These are phyloP conservation scores for Aspergillus tamarii DNA, from an alignment of 2,329 filamentous ascomycete genomes.

Conservation along the genomic window DNA sequence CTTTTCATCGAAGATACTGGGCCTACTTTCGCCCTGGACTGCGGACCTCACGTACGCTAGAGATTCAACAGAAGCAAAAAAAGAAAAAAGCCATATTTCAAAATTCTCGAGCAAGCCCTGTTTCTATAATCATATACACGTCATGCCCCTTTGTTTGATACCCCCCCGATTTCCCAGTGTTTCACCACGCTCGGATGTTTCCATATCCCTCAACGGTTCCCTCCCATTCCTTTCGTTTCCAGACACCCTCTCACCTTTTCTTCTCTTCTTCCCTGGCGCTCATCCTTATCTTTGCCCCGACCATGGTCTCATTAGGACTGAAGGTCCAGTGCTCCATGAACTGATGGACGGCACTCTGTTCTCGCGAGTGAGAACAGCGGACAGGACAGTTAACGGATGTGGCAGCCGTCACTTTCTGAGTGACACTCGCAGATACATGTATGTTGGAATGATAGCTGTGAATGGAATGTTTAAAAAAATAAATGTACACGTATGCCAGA, in stretches of 20 bases:
- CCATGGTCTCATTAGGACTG: not conserved
- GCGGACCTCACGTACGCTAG: constrained; percentile 24
- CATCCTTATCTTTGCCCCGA: constrained; percentile 22
- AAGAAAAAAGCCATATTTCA: constrained; percentile 19
- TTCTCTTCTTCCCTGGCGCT: constrained; percentile 33
- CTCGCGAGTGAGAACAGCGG: not conserved
- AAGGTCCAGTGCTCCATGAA: not conserved
- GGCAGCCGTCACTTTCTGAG: constrained; percentile 38
- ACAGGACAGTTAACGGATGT: constrained; percentile 26
- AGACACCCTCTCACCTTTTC: constrained; percentile 5
- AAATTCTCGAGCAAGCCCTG: not conserved
- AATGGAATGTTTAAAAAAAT: constrained; percentile 8
- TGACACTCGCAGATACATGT: constrained; percentile 28
- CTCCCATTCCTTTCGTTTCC: not conserved
- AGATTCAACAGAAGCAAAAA: constrained; percentile 25
- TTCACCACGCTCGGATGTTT: constrained; percentile 11
- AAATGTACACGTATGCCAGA: not conserved
- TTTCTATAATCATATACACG: constrained; percentile 5
- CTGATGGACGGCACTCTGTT: not conserved
- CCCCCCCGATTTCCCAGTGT: constrained; percentile 9
- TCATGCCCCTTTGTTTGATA: constrained; percentile 14
- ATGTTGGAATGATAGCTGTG: constrained; percentile 22
- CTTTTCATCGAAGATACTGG: constrained; percentile 19
- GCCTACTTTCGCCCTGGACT: constrained; percentile 36
- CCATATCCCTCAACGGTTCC: constrained; percentile 10